Conservation (phyloP, 176 grass and related monocot genomes). For the Zoysia japonica region DNA sequence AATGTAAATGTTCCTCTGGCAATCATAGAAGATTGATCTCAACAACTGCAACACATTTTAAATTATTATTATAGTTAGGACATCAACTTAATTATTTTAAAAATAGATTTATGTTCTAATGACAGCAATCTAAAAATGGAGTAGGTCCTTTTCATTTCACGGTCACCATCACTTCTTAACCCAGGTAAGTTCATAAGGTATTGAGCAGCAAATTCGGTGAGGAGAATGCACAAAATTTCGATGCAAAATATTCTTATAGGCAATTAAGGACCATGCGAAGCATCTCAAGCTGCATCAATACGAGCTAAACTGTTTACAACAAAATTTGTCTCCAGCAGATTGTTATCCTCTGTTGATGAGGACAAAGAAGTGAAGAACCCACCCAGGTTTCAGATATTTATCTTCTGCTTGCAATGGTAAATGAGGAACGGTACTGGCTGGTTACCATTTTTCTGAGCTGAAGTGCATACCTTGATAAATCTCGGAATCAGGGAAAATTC, state of each 20-base stretch:
- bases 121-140: too few species aligned
- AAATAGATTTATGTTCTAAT: too few species aligned
- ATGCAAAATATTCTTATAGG: not conserved
- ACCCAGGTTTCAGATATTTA: conserved; percentile 10
- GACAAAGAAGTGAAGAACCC: not conserved
- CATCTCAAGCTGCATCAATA: not conserved
- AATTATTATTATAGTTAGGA: too few species aligned
- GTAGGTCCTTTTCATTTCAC: too few species aligned
- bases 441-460: conserved; percentile 33
- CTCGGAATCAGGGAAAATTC: not conserved
- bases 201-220: too few species aligned
- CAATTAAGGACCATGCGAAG: not conserved
- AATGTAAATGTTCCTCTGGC: not conserved
- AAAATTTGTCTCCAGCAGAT: conserved; percentile 38
- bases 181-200: not conserved
- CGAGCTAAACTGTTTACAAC: conserved; percentile 17
- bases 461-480: conserved; percentile 13
- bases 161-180: too few species aligned
- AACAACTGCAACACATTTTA: too few species aligned
- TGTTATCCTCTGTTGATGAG: conserved; percentile 2
- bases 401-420: not conserved
- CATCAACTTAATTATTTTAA: too few species aligned
- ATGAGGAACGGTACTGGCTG: conserved; percentile 28
- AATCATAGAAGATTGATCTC: too few species aligned
- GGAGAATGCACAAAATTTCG: too few species aligned